phyloP scores from a whole-genome alignment of 106 monocot species.

The Dendrobium nobile region DNA sequence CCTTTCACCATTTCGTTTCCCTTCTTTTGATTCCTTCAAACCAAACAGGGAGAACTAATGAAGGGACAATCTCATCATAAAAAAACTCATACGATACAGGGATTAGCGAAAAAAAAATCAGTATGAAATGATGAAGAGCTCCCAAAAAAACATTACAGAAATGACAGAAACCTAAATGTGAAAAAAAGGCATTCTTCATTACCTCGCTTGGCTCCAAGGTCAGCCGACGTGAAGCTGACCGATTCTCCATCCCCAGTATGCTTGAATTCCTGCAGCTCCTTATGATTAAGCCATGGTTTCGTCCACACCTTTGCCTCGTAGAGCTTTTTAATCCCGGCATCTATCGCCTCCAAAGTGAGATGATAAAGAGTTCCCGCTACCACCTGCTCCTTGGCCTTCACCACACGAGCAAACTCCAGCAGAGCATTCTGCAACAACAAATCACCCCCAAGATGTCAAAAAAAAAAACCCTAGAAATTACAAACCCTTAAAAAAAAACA shows the following conservation, averaged over 20 bases:
- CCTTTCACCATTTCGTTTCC: no score
- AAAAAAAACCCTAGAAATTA: slow-evolving; percentile 2
- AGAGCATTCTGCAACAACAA: slow-evolving; percentile 33
- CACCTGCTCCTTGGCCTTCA: slow-evolving; percentile 40
- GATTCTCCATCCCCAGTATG: slow-evolving; percentile 11
- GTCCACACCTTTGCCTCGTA: slow-evolving; percentile 64
- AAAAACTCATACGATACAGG: not conserved
- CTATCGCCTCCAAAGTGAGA: slow-evolving; percentile 41
- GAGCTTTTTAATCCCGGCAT: slow-evolving; percentile 33
- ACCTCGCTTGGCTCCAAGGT: slow-evolving; percentile 12
- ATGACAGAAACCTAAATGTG: not conserved
- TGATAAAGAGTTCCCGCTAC: slow-evolving; percentile 44
- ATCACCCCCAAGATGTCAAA: not conserved
- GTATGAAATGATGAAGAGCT: not conserved
- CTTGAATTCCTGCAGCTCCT: slow-evolving; percentile 43
- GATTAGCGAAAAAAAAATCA: not conserved
- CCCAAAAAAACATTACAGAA: not conserved
- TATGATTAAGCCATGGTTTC: slow-evolving; percentile 45
- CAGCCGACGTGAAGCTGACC: not conserved
- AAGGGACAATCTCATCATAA: no score
- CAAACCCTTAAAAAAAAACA: not conserved
- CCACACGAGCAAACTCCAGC: slow-evolving; percentile 34
- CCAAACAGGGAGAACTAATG: no score
- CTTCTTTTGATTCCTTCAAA: no score
- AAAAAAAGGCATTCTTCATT: not conserved